A percentile compares a stretch with the other conserved stretches of the same genome.
These are phyloP conservation scores for Alloteropsis semialata DNA, from an alignment of 176 grass and related monocot genomes.

Conservation along the genomic window DNA sequence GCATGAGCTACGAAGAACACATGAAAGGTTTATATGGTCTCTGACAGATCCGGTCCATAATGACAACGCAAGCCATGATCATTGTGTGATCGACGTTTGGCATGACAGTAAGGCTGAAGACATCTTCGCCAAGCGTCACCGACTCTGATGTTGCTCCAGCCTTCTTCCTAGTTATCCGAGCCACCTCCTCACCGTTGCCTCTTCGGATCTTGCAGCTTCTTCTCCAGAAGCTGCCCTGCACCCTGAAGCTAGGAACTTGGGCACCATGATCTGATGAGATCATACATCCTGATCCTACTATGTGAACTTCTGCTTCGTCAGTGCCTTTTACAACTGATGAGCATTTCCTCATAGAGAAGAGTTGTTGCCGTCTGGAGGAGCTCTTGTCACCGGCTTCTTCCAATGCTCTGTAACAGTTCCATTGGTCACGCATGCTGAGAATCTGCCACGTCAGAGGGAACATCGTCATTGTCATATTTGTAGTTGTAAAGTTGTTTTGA, in stretches of 20 bases:
- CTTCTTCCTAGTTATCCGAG: constrained; percentile 54
- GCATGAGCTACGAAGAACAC: constrained; percentile 33
- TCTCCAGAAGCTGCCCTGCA: constrained; percentile 67
- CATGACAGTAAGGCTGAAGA: constrained; percentile 65
- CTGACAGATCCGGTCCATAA: constrained; percentile 79
- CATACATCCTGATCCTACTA: not conserved
- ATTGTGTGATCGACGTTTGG: constrained; percentile 39
- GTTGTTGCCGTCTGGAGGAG: too few species aligned
- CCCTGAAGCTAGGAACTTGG: constrained; percentile 24
- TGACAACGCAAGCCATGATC: constrained; percentile 70
- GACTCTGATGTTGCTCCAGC: not conserved
- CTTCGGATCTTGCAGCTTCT: constrained; percentile 63
- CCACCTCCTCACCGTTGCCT: constrained; percentile 48
- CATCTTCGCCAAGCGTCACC: constrained; percentile 55
- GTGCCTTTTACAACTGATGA: not conserved
- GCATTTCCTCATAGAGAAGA: constrained; percentile 51
- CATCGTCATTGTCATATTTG: not conserved
- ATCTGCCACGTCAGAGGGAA: constrained; percentile 29
- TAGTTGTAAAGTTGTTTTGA: not conserved
- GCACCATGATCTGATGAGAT: not conserved
- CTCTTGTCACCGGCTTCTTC: constrained; percentile 16
- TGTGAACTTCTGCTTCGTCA: constrained; percentile 49
- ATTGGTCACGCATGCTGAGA: constrained; percentile 75
- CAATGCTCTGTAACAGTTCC: constrained; percentile 62
- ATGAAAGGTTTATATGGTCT: constrained; percentile 43